Base-by-base conservation (phyloP, 371 early-diverging fungal species). In the Haplosporangium sp. region DNA sequence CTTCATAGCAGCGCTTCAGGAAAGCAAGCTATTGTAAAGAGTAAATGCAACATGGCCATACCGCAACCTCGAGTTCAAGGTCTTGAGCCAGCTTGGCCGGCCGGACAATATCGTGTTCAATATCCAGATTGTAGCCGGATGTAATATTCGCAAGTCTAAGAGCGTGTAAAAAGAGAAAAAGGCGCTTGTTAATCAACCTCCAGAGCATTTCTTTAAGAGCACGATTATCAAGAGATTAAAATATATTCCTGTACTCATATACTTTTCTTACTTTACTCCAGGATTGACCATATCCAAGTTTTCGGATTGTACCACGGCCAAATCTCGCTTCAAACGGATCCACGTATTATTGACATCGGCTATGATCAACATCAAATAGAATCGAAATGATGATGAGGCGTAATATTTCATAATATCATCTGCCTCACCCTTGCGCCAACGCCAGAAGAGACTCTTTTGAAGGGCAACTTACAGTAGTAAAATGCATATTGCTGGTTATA, bases 401-500 rank as follows among this genome's bases (percentile, higher is more conserved):
- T n/a, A n/a, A n/a, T n/a, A n/a, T n/a, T n/a, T n/a, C n/a, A n/a
- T n/a, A n/a, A 29, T 4, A 29, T 29, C 29, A 29, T 29, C 4
- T 1, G 29, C 29, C 29, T 29, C 4, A 2, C 29, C 29, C 29
- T 29, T 29, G 29, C 29, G 4, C 29, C 29, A 29, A 29, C 29
- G 29, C 29, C 29, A 29, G 29, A 29, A 29, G 29, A 29, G 29
- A 29, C 5, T 3, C 6, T 45, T 16, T 13, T 11, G 45, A 9
- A 18, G 20, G 20, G 5, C 7, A 18, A 46, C 57, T 59, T 77
- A 67, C 73, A 45, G n/a, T 57, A 61, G 64, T 83, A 83, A 54
- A 81, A 83, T 36, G 54, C 72, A 66, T 82, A 83, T 50, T 87
- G 88, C 50, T 87, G 86, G 23, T 67, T 69, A 41, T 83, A 83